Evolutionary conservation across 1,139 yeast genomes (phyloP), one percentile per base, ranked within the genome.

Genomic region (Zhuliangozyma parablackwelliae): DNA sequence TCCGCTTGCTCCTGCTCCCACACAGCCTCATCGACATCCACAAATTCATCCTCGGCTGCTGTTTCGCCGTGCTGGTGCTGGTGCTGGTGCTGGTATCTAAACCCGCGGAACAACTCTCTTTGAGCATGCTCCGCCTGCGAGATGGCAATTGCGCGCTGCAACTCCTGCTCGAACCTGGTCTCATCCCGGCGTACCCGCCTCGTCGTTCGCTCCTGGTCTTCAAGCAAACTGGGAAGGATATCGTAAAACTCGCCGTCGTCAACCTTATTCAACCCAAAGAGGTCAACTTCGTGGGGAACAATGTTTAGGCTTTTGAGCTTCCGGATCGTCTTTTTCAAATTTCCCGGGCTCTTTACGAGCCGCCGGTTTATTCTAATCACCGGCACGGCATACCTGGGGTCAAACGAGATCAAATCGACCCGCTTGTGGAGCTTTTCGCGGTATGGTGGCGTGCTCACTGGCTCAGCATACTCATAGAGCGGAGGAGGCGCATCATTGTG

Each of bases 371-470:
- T 57, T 29, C 75, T 49, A 11, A 69, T 51, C 7, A 66, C 61
- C 0, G 75, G 75, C 4, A 43, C 35, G 2, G 57, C 45, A 40
- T 60, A 67, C 29, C 75, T 45, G 6, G 71, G 65, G 48, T 69
- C 75, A 48, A 62, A 69, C 6, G 73, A 66, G 13, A 69, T 44
- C 27, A 67, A 46, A 41, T 69, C 75, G 11, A 61, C 52, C 36
- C 53, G 52, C 32, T 56, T 55, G 40, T 69, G 72, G 28, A 69
- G 59, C 9, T 50, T 51, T 20, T 61, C 69, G 28, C 60, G 51
- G 42, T 69, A 69, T 1, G 73, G 68, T 3, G 75, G 75, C 2
- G 61, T 51, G 27, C 61, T 16, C n/a, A 21, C 32, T 6, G 21
- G 25, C 29, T 34, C 29, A 6, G 40, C 39, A 32, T 55, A 51